Percentiles rank a stretch among this genome's conserved stretches.
Conservation (phyloP, 1,139 yeast genomes). For the Yamadazyma atlantica region DNA sequence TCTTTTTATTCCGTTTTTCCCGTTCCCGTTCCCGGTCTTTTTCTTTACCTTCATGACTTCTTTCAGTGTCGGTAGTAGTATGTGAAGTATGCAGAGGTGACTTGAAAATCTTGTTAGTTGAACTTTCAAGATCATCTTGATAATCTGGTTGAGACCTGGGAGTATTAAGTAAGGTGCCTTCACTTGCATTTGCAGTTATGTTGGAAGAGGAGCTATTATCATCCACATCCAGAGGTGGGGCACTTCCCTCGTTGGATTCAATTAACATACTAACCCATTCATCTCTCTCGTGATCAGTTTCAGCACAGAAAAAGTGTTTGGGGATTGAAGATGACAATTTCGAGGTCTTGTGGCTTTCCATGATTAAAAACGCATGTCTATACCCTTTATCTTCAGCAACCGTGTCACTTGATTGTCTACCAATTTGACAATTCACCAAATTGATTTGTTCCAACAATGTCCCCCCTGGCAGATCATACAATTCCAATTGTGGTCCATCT, state of each 20-base stretch:
- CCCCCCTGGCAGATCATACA: constrained; percentile 64
- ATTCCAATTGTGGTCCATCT: constrained; percentile 61
- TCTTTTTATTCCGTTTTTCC: constrained; percentile 47
- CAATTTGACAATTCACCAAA: constrained; percentile 57
- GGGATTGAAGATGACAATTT: constrained; percentile 52
- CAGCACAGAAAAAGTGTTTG: constrained; percentile 79
- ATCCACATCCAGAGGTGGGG: not conserved
- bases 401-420: constrained; percentile 57
- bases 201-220: not conserved
- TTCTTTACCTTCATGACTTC: constrained; percentile 2
- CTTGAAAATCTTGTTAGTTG: constrained; percentile 6
- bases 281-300: constrained; percentile 76
- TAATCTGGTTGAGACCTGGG: constrained; percentile 11
- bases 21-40: constrained; percentile 24
- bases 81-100: constrained; percentile 16
- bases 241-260: constrained; percentile 29
- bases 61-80: constrained; percentile 8
- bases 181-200: constrained; percentile 6
- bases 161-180: constrained; percentile 6
- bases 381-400: constrained; percentile 72
- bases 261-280: constrained; percentile 68
- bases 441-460: constrained; percentile 55
- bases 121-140: constrained; percentile 18
- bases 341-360: constrained; percentile 60
- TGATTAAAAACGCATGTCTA: constrained; percentile 72